These are phyloP conservation scores for Pythium diclinum DNA, from an alignment of 352 stramenopile genomes.

Conservation along the genomic window DNA sequence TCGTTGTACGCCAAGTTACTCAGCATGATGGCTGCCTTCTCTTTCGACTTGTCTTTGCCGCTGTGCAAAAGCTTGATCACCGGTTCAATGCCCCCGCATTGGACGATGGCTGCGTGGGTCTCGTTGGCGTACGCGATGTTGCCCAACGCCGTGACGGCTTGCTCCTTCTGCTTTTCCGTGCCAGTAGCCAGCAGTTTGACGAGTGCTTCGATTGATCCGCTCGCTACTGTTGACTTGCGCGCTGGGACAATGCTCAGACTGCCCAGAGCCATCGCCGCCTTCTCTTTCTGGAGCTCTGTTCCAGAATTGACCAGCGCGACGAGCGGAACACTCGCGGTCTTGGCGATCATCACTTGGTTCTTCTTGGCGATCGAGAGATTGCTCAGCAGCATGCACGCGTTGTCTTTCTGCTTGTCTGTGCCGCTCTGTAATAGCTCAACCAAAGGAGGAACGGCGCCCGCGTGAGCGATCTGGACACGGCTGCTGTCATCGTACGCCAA, in stretches of 20 bases:
- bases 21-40: background rate
- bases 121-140: background rate
- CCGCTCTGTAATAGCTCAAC: background rate
- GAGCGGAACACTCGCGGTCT: background rate
- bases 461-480: background rate
- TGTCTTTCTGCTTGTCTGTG: conserved; percentile 2
- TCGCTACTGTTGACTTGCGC: background rate
- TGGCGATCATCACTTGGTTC: background rate
- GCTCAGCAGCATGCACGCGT: background rate
- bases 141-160: background rate
- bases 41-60: background rate
- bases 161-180: background rate
- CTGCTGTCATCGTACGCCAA: background rate
- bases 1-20: conserved; percentile 1
- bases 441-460: background rate
- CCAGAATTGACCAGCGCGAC: background rate
- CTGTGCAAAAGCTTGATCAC: background rate
- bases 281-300: conserved; percentile 1
- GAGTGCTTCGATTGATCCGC: background rate
- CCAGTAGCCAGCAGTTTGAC: background rate
- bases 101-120: background rate
- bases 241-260: background rate
- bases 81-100: background rate
- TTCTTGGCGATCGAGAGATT: background rate
- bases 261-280: background rate